Conservation (phyloP, 257 asterid genomes). For the Scutellaria minor region DNA sequence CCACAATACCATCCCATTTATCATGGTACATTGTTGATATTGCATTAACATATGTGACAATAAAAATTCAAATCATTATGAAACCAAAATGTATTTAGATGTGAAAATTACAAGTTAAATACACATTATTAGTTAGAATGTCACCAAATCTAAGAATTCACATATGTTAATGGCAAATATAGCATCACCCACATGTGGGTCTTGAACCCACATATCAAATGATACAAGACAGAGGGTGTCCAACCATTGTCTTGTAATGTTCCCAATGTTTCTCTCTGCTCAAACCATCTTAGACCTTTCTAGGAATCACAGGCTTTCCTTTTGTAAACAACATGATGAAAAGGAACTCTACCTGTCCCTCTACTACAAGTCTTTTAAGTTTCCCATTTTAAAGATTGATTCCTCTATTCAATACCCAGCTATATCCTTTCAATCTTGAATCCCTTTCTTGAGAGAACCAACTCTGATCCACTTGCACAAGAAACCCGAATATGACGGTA, state of each 20-base stretch:
- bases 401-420: constrained; percentile 32
- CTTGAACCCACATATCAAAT: constrained; percentile 49
- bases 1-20: constrained; percentile 27
- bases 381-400: constrained; percentile 27
- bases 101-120: constrained; percentile 29
- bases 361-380: constrained; percentile 31
- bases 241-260: constrained; percentile 65
- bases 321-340: constrained; percentile 42
- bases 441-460: constrained; percentile 34
- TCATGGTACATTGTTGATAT: constrained; percentile 22
- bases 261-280: constrained; percentile 57
- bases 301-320: constrained; percentile 45
- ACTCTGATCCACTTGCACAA: constrained; percentile 36
- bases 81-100: constrained; percentile 21
- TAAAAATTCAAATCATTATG: constrained; percentile 22
- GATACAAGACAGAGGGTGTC: constrained; percentile 44
- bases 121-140: constrained; percentile 12
- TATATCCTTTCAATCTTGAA: constrained; percentile 31
- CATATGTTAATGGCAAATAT: constrained; percentile 31
- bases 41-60: constrained; percentile 27
- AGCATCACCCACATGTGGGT: constrained; percentile 62
- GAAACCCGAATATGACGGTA: constrained; percentile 71
- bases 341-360: constrained; percentile 43
- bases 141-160: constrained; percentile 42
- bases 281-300: constrained; percentile 47